phyloP scores from a whole-genome alignment of 2,329 filamentous ascomycete genomes.

The Ascochyta clinopodiicola region DNA sequence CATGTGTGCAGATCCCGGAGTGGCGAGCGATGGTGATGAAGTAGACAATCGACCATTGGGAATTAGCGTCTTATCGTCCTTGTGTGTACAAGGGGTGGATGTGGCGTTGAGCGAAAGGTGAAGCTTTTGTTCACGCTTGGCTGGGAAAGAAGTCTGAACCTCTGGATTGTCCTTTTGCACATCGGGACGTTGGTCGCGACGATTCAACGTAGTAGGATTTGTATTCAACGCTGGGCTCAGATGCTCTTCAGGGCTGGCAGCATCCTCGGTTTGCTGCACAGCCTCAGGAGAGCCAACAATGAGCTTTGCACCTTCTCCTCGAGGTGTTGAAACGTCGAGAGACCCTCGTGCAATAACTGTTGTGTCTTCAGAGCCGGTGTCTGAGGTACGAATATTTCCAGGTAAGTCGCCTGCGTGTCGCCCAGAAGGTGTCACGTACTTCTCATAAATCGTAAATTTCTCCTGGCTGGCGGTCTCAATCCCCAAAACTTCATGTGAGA shows the following conservation, averaged over 20 bases:
- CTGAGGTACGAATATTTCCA: conserved; percentile 14
- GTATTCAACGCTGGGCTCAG: no score
- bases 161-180: background rate
- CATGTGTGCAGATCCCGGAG: conserved; percentile 47
- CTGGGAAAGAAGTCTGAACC: background rate
- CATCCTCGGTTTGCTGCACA: background rate
- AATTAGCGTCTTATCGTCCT: conserved; percentile 3
- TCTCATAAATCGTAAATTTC: conserved; percentile 36
- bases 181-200: no score
- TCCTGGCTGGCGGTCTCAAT: conserved; percentile 40
- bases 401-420: conserved; percentile 28
- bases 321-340: conserved; percentile 15
- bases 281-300: background rate
- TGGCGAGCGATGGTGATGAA: conserved; percentile 20
- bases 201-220: background rate
- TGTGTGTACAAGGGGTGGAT: background rate
- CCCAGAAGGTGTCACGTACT: conserved; percentile 22
- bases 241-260: background rate
- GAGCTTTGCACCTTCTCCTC: background rate
- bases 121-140: background rate
- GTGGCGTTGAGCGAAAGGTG: background rate
- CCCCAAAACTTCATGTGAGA: conserved; percentile 53
- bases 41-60: conserved; percentile 14
- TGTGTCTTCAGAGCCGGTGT: conserved; percentile 38
- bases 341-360: conserved; percentile 24